phyloP scores from a whole-genome alignment of 2,329 filamentous ascomycete genomes.

The Aspergillus pseudoterreus region DNA sequence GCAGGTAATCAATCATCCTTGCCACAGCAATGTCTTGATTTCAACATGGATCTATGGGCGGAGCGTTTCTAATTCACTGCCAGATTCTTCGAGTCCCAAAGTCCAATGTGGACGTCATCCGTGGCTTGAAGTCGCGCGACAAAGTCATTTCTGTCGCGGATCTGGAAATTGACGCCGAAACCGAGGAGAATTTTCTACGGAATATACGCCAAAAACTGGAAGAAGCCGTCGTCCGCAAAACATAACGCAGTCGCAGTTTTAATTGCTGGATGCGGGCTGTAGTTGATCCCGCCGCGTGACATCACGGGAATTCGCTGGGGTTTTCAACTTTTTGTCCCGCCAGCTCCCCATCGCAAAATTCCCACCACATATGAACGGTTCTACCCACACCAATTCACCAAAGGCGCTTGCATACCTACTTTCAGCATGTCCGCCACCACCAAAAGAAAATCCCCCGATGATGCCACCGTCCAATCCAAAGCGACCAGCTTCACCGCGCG shows the following conservation, averaged over 20 bases:
- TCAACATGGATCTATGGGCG: not conserved
- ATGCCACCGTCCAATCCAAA: constrained; percentile 9
- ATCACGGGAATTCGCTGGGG: constrained; percentile 17
- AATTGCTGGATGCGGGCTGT: not conserved
- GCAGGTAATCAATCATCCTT: constrained; percentile 39
- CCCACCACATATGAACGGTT: too few relatives aligned
- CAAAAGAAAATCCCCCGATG: constrained; percentile 24
- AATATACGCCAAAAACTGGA: constrained; percentile 15
- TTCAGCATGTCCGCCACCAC: constrained; percentile 1
- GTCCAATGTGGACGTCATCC: constrained; percentile 59
- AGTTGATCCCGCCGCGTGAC: constrained; percentile 11
- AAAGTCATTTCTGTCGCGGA: constrained; percentile 52
- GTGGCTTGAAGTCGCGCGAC: constrained; percentile 61
- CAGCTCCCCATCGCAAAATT: not conserved
- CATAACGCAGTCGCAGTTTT: not conserved
- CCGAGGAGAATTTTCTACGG: constrained; percentile 28
- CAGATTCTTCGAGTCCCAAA: constrained; percentile 60
- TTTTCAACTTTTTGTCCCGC: not conserved
- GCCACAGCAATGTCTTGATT: not conserved
- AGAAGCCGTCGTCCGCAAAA: constrained; percentile 13
- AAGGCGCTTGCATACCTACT: not conserved
- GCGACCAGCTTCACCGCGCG: constrained; percentile 36
- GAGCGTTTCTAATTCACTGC: not conserved
- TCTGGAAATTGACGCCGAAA: constrained; percentile 26
- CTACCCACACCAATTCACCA: not conserved